Evolutionary conservation across 78 protist genomes (phyloP).

Genomic region (Planoprotostelium fungivorum): DNA sequence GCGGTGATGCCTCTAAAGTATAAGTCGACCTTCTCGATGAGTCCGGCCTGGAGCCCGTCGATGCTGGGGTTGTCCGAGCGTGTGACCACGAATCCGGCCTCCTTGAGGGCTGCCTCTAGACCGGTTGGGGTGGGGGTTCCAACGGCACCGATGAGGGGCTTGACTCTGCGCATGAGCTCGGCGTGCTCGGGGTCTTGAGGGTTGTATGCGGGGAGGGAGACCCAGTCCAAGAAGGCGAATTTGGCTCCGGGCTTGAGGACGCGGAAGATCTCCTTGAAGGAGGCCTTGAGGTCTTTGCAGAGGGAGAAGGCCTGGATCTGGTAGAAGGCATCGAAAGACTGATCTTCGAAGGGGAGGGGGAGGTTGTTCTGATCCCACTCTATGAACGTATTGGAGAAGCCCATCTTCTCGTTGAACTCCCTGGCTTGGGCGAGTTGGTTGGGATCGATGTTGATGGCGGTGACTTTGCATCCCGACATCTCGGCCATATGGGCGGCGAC

Average conservation of each 20-base stretch:
- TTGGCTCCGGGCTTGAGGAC: background rate
- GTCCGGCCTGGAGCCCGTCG: background rate
- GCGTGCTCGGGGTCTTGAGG: background rate
- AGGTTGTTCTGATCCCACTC: background rate
- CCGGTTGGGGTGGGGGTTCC: background rate
- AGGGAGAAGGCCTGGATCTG: background rate
- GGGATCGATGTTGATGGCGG: conserved; percentile 4
- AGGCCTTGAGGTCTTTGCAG: background rate
- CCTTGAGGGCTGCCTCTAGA: background rate
- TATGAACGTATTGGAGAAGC: background rate
- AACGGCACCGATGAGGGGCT: conserved; percentile 5
- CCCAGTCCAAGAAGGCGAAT: background rate
- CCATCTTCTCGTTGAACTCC: background rate
- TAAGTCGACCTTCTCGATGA: background rate
- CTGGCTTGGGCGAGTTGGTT: background rate
- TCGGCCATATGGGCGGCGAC: background rate
- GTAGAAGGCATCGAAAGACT: conserved; percentile 1
- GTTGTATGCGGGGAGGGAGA: background rate
- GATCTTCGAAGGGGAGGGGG: background rate
- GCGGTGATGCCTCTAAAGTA: background rate
- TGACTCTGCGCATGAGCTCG: conserved; percentile 1
- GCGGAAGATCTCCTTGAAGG: conserved; percentile 1
- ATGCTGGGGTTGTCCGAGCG: conserved; percentile 5
- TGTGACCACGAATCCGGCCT: background rate
- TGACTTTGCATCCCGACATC: background rate